phyloP scores from a whole-genome alignment of 2,329 filamentous ascomycete species.

The Dactylonectria estremocensis region DNA sequence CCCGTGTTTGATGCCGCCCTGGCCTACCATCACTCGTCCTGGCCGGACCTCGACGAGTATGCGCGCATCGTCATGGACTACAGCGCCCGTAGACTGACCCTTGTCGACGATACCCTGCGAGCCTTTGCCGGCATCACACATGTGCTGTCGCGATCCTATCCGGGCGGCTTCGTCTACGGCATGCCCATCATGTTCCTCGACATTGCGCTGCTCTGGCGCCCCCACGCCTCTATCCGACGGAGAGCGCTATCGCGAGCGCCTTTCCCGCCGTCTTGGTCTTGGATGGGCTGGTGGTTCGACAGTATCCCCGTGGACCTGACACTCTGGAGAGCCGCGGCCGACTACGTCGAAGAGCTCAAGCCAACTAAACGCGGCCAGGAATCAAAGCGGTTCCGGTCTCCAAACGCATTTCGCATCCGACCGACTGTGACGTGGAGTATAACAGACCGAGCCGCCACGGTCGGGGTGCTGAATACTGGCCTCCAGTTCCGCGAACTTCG shows the following conservation, averaged over 20 bases:
- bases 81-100: slow-evolving; percentile 56
- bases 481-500: slow-evolving; percentile 58
- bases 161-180: slow-evolving; percentile 61
- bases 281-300: slow-evolving; percentile 66
- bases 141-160: slow-evolving; percentile 58
- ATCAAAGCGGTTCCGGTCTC: slow-evolving; percentile 54
- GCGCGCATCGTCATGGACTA: slow-evolving; percentile 62
- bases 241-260: slow-evolving; percentile 55
- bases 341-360: slow-evolving; percentile 59
- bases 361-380: slow-evolving; percentile 50
- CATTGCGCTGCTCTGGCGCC: slow-evolving; percentile 61
- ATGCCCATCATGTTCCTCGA: slow-evolving; percentile 65
- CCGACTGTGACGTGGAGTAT: slow-evolving; percentile 57
- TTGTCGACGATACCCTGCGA: slow-evolving; percentile 59
- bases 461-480: slow-evolving; percentile 56
- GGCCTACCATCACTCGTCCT: slow-evolving; percentile 58
- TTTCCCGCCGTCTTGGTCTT: slow-evolving; percentile 62
- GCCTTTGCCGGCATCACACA: slow-evolving; percentile 61
- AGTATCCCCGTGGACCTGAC: slow-evolving; percentile 59
- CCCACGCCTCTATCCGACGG: slow-evolving; percentile 59
- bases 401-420: slow-evolving; percentile 57
- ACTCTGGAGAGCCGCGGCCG: slow-evolving; percentile 60
- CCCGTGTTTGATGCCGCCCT: slow-evolving; percentile 52
- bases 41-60: slow-evolving; percentile 64
- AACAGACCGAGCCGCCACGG: slow-evolving; percentile 56